These are phyloP conservation scores for Penicillium subrubescens DNA, from an alignment of 495 filamentous ascomycete species.

Conservation along the genomic window DNA sequence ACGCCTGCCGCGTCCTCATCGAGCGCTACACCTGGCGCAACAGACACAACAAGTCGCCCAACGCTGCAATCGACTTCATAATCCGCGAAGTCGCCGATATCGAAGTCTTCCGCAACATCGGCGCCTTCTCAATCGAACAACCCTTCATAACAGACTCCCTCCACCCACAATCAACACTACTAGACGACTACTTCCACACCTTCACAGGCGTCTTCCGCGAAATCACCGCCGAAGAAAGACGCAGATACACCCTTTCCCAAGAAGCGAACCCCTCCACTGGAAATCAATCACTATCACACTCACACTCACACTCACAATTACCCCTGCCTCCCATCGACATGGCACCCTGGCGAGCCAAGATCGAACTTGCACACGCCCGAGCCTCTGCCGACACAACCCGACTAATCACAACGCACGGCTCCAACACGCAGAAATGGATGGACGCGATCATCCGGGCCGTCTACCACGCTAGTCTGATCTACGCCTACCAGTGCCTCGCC, in stretches of 20 bases:
- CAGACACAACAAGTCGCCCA: background rate
- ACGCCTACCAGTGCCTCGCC: slow-evolving; percentile 3
- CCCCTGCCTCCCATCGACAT: background rate
- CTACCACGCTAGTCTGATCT: slow-evolving; percentile 8
- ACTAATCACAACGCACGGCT: slow-evolving; percentile 1
- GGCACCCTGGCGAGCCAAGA: slow-evolving; percentile 1
- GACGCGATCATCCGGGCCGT: slow-evolving; percentile 10
- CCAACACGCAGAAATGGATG: slow-evolving; percentile 8
- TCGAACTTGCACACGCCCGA: slow-evolving; percentile 2
- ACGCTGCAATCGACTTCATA: slow-evolving; percentile 5
- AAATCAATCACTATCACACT: background rate
- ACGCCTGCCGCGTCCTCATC: slow-evolving; percentile 10
- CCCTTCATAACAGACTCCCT: background rate
- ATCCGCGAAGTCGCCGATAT: slow-evolving; percentile 12
- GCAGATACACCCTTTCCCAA: background rate
- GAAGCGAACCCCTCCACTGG: background rate
- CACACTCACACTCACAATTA: background rate
- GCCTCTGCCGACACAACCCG: slow-evolving; percentile 5
- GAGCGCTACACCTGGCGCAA: slow-evolving; percentile 1
- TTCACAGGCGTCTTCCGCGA: slow-evolving; percentile 12
- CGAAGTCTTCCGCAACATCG: slow-evolving; percentile 11
- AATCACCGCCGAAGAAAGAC: slow-evolving; percentile 12
- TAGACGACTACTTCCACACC: slow-evolving; percentile 7
- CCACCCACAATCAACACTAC: background rate
- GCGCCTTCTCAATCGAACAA: slow-evolving; percentile 10